Base-by-base conservation (phyloP, 2,329 filamentous ascomycete genomes). In the Exophiala sideris region DNA sequence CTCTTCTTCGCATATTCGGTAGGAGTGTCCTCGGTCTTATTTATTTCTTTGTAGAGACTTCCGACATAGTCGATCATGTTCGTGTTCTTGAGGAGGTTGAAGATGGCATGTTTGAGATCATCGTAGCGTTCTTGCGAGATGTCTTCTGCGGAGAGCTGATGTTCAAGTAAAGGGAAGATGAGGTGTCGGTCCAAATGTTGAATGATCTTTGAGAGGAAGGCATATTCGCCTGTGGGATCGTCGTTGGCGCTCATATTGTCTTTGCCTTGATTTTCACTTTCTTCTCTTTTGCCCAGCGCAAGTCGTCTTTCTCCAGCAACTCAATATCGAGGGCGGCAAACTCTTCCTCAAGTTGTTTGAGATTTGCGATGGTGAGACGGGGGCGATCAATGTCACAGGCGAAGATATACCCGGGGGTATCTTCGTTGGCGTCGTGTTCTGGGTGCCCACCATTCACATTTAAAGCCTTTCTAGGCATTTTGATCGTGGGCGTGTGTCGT, bases 1-100 rank as follows among this genome's bases (percentile, higher is more conserved):
- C 90, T 83, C 85, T 94, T 95, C 73, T 88, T 85, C 66, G 85
- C 83, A 73, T 91, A 97, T 74, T 96, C 91, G 60, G 87, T 81
- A 47, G 94, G 91, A 50, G 88, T 78, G 59, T 89, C 82, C 57
- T 87, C 80, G 61, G 90, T 83, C 65, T 86, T 81, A 77, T 97
- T 85, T 63, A 99, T 84, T 68, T 96, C 88, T 71, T 88, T 88
- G 80, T 95, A 90, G 64, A 99, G 79, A 68, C 87, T 88, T 68
- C 91, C 91, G 50, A 97, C 89, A 72, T 95, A 99, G 75, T 99
- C 94, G 67, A 88, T 94, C 94, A 99, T 99, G 80, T 97, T 96
- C 68, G 94, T 97, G 73, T 91, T 86, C 78, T 95, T 92, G 65
- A 99, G 84, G 55, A 99, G 85, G 76, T 92, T 87, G 73, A 92